phyloP scores from a whole-genome alignment of 1,284 basidiomycete genomes.

The Dichomitus squalens region DNA sequence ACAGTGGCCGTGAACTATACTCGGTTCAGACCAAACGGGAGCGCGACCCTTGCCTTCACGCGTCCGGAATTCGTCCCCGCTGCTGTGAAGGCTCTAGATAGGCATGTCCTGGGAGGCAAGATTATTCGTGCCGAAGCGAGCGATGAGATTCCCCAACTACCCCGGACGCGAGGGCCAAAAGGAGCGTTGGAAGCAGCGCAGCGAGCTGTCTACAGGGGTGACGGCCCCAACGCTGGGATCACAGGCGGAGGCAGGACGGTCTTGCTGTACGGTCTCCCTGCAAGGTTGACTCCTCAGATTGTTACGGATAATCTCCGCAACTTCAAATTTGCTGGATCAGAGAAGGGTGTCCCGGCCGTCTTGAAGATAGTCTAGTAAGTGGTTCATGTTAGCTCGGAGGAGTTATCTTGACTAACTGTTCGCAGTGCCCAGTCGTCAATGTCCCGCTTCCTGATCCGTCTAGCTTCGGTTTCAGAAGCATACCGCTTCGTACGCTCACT shows the following conservation, averaged over 20 bases:
- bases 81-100: constrained; percentile 46
- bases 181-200: constrained; percentile 44
- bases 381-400: background rate
- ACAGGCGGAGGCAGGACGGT: constrained; percentile 52
- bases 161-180: constrained; percentile 42
- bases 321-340: constrained; percentile 44
- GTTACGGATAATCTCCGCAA: constrained; percentile 46
- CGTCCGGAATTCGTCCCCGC: constrained; percentile 44
- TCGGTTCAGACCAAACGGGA: constrained; percentile 57
- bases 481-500: constrained; percentile 63
- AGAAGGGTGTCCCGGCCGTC: constrained; percentile 43
- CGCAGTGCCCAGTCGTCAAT: constrained; percentile 11
- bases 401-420: background rate
- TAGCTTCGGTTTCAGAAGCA: constrained; percentile 61
- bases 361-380: constrained; percentile 55
- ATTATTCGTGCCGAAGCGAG: constrained; percentile 32
- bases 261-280: constrained; percentile 62
- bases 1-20: constrained; percentile 63
- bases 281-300: constrained; percentile 37
- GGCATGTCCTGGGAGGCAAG: constrained; percentile 47
- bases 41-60: constrained; percentile 55
- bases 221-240: constrained; percentile 55
- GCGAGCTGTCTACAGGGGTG: constrained; percentile 45
- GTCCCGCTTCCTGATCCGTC: constrained; percentile 53
- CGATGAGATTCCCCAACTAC: constrained; percentile 1